These are phyloP conservation scores for Adansonia madagascariensis DNA, from an alignment of 441 rosid genomes.

Conservation along the genomic window DNA sequence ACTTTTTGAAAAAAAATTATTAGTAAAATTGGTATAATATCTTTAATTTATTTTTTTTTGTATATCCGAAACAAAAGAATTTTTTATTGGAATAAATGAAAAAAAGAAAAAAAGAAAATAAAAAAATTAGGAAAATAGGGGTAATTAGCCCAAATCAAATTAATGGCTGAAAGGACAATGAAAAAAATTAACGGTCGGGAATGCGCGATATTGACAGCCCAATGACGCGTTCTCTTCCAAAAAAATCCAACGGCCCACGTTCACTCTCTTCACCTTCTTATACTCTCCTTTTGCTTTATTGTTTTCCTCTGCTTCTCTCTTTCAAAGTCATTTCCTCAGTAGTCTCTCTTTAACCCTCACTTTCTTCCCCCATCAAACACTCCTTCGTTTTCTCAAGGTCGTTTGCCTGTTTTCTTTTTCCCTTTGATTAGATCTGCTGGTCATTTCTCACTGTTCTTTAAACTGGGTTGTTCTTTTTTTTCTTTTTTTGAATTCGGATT, in stretches of 20 bases:
- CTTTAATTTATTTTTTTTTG: no score
- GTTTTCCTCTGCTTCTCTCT: background rate
- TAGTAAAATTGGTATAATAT: no score
- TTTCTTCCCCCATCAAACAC: conserved; percentile 18
- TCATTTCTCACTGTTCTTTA: background rate
- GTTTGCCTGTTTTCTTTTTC: background rate
- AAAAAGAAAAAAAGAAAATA: background rate
- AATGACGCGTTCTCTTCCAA: conserved; percentile 34
- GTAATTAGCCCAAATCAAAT: background rate
- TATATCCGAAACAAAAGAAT: no score
- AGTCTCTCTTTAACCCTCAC: conserved; percentile 8
- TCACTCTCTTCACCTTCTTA: conserved; percentile 27
- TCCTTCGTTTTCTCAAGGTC: conserved; percentile 13
- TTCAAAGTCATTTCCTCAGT: conserved; percentile 1
- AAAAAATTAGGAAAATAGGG: background rate
- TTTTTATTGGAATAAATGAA: background rate
- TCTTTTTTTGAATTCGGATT: background rate
- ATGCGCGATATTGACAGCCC: conserved; percentile 27
- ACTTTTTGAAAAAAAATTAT: no score
- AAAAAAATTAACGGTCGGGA: conserved; percentile 16
- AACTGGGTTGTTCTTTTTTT: background rate
- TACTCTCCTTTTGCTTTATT: background rate
- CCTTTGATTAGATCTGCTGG: background rate
- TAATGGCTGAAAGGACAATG: background rate
- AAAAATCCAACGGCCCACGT: conserved; percentile 35